Percentiles rank a stretch among this genome's conserved stretches.
These are phyloP conservation scores for Kwoniella dejecticola DNA, from an alignment of 768 basidiomycete genomes.

Conservation along the genomic window DNA sequence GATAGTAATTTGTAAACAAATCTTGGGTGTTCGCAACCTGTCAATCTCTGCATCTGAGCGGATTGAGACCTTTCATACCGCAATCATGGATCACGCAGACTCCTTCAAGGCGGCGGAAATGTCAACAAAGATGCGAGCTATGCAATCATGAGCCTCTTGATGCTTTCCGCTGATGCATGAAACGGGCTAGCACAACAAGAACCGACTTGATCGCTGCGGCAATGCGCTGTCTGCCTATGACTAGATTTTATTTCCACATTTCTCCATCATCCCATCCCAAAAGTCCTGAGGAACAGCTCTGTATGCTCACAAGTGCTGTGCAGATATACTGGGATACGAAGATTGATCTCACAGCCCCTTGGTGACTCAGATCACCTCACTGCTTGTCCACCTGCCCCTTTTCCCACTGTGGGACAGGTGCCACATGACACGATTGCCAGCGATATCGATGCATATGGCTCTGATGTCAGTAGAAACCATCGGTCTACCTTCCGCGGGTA, in stretches of 20 bases:
- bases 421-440: not conserved
- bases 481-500: not conserved
- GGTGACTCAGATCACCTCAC: too few relatives aligned
- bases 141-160: too few relatives aligned
- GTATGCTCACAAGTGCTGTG: too few relatives aligned
- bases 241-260: too few relatives aligned
- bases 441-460: conserved; percentile 2
- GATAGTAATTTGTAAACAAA: conserved; percentile 9
- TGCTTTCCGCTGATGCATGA: too few relatives aligned
- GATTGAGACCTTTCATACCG: not conserved
- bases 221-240: too few relatives aligned
- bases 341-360: not conserved
- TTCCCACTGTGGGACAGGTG: not conserved
- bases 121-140: not conserved
- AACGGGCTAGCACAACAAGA: too few relatives aligned
- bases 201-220: too few relatives aligned
- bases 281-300: too few relatives aligned
- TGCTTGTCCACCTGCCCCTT: not conserved
- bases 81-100: not conserved
- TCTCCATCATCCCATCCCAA: too few relatives aligned
- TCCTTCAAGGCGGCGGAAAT: not conserved
- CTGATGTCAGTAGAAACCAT: not conserved
- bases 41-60: not conserved
- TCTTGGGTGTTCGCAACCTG: not conserved
- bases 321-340: not conserved